Evolutionary conservation across 257 asterid genomes (phyloP).

Genomic region (Catharanthus roseus): DNA sequence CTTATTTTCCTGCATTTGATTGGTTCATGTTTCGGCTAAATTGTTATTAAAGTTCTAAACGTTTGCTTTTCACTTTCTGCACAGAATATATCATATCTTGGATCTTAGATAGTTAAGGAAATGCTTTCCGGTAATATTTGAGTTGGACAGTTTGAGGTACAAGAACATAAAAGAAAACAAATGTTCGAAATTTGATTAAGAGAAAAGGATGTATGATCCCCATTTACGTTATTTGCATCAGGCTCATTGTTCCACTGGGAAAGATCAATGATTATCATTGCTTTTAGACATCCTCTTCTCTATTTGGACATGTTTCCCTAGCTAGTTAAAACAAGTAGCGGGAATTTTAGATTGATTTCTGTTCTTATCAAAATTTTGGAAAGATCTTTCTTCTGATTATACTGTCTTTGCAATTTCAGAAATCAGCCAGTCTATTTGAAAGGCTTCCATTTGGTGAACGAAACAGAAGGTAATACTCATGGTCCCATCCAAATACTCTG

Average conservation of each 20-base stretch:
- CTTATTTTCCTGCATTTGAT: background rate
- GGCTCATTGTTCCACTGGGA: background rate
- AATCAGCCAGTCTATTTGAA: constrained; percentile 56
- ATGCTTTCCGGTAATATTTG: background rate
- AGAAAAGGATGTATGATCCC: background rate
- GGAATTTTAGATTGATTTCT: background rate
- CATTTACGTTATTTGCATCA: background rate
- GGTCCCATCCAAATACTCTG: background rate
- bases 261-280: background rate
- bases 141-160: background rate
- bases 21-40: background rate
- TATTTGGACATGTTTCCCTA: background rate
- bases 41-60: background rate
- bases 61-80: background rate
- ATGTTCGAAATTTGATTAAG: too few species aligned
- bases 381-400: background rate
- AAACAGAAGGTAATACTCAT: constrained; percentile 47
- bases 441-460: constrained; percentile 54
- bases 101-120: background rate
- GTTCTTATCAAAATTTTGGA: constrained; percentile 6
- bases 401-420: constrained; percentile 37
- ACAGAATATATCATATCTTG: too few species aligned
- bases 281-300: background rate
- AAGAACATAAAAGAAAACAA: background rate
- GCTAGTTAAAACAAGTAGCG: too few species aligned